These are phyloP conservation scores for Excoecaria agallocha DNA, from an alignment of 345 rosid species.

Conservation along the genomic window DNA sequence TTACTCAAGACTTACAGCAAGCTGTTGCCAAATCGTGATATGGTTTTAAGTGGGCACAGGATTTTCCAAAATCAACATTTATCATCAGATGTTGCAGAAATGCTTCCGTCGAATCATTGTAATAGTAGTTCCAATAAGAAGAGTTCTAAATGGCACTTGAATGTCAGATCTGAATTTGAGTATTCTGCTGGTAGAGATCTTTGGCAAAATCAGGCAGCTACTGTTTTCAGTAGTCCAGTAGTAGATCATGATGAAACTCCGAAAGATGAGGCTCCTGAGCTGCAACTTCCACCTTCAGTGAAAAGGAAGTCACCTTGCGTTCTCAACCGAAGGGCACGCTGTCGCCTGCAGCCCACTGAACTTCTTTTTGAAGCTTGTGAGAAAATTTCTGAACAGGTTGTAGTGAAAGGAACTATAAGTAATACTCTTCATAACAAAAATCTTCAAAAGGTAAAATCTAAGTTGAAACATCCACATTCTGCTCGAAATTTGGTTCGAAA, in stretches of 20 bases:
- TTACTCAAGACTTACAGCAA: slow-evolving; percentile 46
- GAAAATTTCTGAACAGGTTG: slow-evolving; percentile 18
- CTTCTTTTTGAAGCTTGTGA: slow-evolving; percentile 16
- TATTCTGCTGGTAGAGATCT: slow-evolving; percentile 13
- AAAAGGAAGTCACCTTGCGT: slow-evolving; percentile 33
- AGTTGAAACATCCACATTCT: neutral
- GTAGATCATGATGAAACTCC: slow-evolving; percentile 19
- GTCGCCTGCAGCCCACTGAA: slow-evolving; percentile 29
- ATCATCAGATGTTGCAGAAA: slow-evolving; percentile 14
- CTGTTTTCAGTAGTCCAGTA: slow-evolving; percentile 13
- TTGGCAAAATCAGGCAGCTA: slow-evolving; percentile 17
- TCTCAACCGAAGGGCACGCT: slow-evolving; percentile 28
- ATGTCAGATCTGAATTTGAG: slow-evolving; percentile 17
- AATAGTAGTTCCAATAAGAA: slow-evolving; percentile 10
- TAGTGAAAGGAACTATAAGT: slow-evolving; percentile 24
- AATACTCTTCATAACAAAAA: slow-evolving; percentile 20
- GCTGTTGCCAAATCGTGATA: slow-evolving; percentile 21
- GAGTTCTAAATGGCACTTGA: slow-evolving; percentile 16
- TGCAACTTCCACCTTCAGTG: slow-evolving; percentile 21
- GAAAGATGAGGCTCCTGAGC: slow-evolving; percentile 21
- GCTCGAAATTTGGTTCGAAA: slow-evolving; percentile 29
- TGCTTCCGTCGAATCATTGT: slow-evolving; percentile 14
- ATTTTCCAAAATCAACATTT: slow-evolving; percentile 14
- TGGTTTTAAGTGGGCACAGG: slow-evolving; percentile 17
- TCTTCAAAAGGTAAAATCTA: slow-evolving; percentile 20